phyloP scores from a whole-genome alignment of 768 basidiomycete species.

The Tulasnella sp. region DNA sequence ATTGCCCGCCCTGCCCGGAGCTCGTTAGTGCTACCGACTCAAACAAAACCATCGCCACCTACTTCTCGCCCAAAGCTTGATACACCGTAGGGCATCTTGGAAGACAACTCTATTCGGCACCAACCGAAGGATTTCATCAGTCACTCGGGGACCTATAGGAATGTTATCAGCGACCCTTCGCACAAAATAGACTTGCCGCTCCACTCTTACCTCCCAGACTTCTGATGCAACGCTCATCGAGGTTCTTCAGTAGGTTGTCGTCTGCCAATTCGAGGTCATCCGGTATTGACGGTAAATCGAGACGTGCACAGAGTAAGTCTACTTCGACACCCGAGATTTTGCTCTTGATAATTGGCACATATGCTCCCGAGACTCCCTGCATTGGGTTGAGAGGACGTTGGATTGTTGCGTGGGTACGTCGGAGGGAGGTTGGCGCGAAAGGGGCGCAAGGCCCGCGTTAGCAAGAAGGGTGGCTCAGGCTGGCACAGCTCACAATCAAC shows the following conservation, averaged over 20 bases:
- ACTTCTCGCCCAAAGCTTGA: conserved; percentile 98
- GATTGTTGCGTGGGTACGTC: conserved; percentile 9
- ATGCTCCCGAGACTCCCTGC: conserved; percentile 94
- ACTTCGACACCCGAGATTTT: conserved; percentile 89
- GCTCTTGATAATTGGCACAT: conserved; percentile 89
- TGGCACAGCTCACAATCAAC: conserved; percentile 30
- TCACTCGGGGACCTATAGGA: conserved; percentile 79
- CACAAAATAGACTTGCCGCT: not conserved
- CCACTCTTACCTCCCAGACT: conserved; percentile 71
- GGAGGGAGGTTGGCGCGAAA: not conserved
- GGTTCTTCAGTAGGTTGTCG: conserved; percentile 83
- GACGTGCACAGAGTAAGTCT: conserved; percentile 89
- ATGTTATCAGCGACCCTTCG: conserved; percentile 2
- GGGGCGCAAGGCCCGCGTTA: not conserved
- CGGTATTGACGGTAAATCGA: conserved; percentile 81
- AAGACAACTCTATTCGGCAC: conserved; percentile 94
- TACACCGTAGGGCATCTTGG: conserved; percentile 89
- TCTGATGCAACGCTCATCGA: conserved; percentile 91
- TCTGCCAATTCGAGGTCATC: conserved; percentile 88
- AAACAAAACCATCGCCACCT: conserved; percentile 33
- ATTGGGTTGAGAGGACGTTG: conserved; percentile 10
- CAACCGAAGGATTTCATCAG: conserved; percentile 89
- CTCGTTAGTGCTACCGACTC: not conserved
- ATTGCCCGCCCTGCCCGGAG: conserved; percentile 76
- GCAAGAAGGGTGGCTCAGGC: not conserved